A percentile compares a stretch with the other conserved stretches of the same genome.
Conservation (phyloP, 257 asterid genomes). For the Primulina eburnea region DNA sequence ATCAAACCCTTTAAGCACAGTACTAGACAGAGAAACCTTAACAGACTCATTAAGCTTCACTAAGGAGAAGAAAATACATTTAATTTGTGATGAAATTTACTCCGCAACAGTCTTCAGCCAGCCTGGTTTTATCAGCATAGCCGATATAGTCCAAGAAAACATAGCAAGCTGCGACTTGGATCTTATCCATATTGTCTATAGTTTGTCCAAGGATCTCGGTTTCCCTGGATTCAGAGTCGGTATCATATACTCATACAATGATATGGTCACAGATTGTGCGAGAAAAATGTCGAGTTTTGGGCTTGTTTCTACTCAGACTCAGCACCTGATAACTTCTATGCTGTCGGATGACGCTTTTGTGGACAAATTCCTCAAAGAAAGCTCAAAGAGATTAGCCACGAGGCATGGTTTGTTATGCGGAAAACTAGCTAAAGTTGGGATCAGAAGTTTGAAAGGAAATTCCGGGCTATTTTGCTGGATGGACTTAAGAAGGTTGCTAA, state of each 20-base stretch:
- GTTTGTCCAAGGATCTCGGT: slow-evolving; percentile 81
- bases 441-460: slow-evolving; percentile 49
- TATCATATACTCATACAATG: slow-evolving; percentile 69
- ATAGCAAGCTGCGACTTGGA: slow-evolving; percentile 33
- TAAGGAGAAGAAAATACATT: slow-evolving; percentile 51
- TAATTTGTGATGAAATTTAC: slow-evolving; percentile 79
- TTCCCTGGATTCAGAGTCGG: slow-evolving; percentile 89
- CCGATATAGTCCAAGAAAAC: slow-evolving; percentile 55
- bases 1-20: slow-evolving; percentile 80
- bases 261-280: slow-evolving; percentile 47
- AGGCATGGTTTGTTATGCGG: slow-evolving; percentile 41
- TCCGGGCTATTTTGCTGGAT: slow-evolving; percentile 75
- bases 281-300: slow-evolving; percentile 89
- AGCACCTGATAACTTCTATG: slow-evolving; percentile 60
- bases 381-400: slow-evolving; percentile 42
- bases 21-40: slow-evolving; percentile 52
- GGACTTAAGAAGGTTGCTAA: slow-evolving; percentile 56
- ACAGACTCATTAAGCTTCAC: slow-evolving; percentile 41
- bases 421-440: slow-evolving; percentile 56
- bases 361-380: slow-evolving; percentile 42
- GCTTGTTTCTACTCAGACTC: slow-evolving; percentile 79
- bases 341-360: slow-evolving; percentile 57
- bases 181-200: slow-evolving; percentile 70
- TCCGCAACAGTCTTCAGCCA: slow-evolving; percentile 74
- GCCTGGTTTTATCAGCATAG: slow-evolving; percentile 65